phyloP scores from a whole-genome alignment of 495 filamentous ascomycete genomes.

The Neurospora intermedia region DNA sequence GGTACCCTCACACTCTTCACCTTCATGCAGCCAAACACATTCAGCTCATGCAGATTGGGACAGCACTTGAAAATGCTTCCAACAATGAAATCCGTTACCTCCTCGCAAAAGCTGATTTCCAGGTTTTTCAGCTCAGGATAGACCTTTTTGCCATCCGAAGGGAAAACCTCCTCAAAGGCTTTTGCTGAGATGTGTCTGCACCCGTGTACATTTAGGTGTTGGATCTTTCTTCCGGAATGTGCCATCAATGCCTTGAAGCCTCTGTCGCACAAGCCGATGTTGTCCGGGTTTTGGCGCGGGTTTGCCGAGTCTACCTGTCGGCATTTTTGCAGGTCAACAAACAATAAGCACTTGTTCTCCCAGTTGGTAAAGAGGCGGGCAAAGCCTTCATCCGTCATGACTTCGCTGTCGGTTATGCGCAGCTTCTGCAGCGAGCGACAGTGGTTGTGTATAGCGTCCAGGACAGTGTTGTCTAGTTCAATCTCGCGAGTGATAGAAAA shows the following conservation, averaged over 20 bases:
- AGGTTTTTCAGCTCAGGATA: slow-evolving; percentile 60
- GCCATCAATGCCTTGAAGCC: slow-evolving; percentile 73
- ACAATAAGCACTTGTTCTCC: slow-evolving; percentile 57
- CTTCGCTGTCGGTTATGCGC: slow-evolving; percentile 61
- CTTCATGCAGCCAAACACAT: slow-evolving; percentile 79
- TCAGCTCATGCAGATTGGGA: slow-evolving; percentile 57
- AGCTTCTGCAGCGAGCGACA: slow-evolving; percentile 64
- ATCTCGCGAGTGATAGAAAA: slow-evolving; percentile 57
- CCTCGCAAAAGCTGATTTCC: slow-evolving; percentile 68
- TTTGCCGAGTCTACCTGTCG: slow-evolving; percentile 57
- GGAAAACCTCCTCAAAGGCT: slow-evolving; percentile 63
- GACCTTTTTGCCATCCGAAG: slow-evolving; percentile 25
- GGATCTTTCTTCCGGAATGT: slow-evolving; percentile 59
- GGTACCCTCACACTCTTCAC: slow-evolving; percentile 61
- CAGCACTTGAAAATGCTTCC: slow-evolving; percentile 65
- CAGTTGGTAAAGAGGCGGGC: slow-evolving; percentile 60
- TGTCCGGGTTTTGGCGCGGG: slow-evolving; percentile 44
- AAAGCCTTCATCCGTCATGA: slow-evolving; percentile 63
- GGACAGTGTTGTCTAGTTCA: slow-evolving; percentile 47
- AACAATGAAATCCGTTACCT: slow-evolving; percentile 63
- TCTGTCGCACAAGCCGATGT: slow-evolving; percentile 57
- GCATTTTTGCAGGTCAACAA: slow-evolving; percentile 61
- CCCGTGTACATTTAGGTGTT: slow-evolving; percentile 58
- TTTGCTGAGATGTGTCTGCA: slow-evolving; percentile 65
- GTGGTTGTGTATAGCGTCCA: slow-evolving; percentile 53